Conservation (phyloP, 176 grass and related monocot species). For the Metroxylon sagu region DNA sequence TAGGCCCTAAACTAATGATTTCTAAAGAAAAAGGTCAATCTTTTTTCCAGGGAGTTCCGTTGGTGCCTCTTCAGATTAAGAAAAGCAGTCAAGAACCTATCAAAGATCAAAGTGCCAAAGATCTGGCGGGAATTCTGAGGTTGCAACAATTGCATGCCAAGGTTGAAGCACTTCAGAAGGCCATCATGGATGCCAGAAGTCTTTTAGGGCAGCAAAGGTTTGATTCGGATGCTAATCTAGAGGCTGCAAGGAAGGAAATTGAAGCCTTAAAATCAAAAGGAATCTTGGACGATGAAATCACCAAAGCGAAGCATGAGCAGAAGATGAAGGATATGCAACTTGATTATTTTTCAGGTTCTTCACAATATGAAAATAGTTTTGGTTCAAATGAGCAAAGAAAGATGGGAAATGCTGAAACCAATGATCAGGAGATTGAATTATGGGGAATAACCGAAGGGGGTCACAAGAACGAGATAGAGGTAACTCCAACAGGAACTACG, state of each 20-base stretch:
- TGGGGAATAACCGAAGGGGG: constrained; percentile 5
- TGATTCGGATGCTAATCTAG: constrained; percentile 51
- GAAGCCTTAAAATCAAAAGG: constrained; percentile 66
- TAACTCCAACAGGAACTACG: constrained; percentile 20
- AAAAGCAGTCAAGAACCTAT: constrained; percentile 40
- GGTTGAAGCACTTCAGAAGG: constrained; percentile 69
- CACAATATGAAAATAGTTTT: constrained; percentile 1
- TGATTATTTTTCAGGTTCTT: constrained; percentile 57
- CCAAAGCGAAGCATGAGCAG: constrained; percentile 39
- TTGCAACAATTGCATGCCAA: constrained; percentile 57
- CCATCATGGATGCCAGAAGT: constrained; percentile 46
- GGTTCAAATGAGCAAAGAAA: constrained; percentile 29
- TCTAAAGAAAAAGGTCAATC: constrained; percentile 2
- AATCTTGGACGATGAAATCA: constrained; percentile 39
- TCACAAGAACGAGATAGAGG: constrained; percentile 7
- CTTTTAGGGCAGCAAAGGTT: constrained; percentile 68
- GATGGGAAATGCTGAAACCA: constrained; percentile 15
- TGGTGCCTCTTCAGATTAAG: constrained; percentile 32
- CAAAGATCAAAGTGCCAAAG: constrained; percentile 24
- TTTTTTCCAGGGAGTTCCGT: constrained; percentile 40
- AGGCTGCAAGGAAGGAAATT: constrained; percentile 67
- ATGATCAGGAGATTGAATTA: not conserved
- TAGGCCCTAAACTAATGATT: too few relatives aligned
- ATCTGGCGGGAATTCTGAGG: constrained; percentile 45
- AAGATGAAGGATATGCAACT: constrained; percentile 91